phyloP scores from a whole-genome alignment of 768 basidiomycete species.

The Pleurotus giganteus region DNA sequence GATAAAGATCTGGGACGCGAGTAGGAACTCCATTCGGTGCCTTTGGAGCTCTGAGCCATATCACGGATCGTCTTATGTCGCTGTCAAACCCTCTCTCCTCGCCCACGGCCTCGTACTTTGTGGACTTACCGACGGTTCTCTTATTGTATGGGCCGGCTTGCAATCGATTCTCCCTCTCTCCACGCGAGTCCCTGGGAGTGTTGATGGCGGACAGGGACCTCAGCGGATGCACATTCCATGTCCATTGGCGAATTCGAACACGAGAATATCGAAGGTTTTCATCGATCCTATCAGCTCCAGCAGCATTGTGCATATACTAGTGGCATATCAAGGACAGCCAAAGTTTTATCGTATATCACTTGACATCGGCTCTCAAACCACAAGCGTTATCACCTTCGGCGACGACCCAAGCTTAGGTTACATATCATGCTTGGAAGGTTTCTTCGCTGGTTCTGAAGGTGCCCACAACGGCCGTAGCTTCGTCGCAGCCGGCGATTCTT shows the following conservation, averaged over 20 bases:
- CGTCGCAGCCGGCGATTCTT: slow-evolving; percentile 59
- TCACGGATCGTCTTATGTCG: neutral
- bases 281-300: neutral
- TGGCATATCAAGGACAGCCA: slow-evolving; percentile 47
- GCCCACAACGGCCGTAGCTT: slow-evolving; percentile 38
- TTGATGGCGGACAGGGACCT: slow-evolving; percentile 24
- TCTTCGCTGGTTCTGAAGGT: slow-evolving; percentile 35
- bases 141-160: slow-evolving; percentile 55
- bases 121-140: slow-evolving; percentile 55
- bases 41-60: slow-evolving; percentile 56
- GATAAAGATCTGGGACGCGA: slow-evolving; percentile 74
- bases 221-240: slow-evolving; percentile 27
- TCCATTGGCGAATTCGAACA: slow-evolving; percentile 23
- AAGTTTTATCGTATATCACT: slow-evolving; percentile 52
- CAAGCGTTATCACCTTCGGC: slow-evolving; percentile 46
- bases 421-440: slow-evolving; percentile 49
- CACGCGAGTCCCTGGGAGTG: slow-evolving; percentile 12
- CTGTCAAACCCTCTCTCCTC: slow-evolving; percentile 12
- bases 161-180: slow-evolving; percentile 19
- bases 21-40: slow-evolving; percentile 37
- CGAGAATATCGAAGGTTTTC: neutral
- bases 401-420: slow-evolving; percentile 44
- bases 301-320: slow-evolving; percentile 35
- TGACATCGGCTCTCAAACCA: slow-evolving; percentile 22
- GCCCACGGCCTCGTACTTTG: slow-evolving; percentile 50